Conservation (phyloP, 2,329 filamentous ascomycete species). For the Xylaria sp. region DNA sequence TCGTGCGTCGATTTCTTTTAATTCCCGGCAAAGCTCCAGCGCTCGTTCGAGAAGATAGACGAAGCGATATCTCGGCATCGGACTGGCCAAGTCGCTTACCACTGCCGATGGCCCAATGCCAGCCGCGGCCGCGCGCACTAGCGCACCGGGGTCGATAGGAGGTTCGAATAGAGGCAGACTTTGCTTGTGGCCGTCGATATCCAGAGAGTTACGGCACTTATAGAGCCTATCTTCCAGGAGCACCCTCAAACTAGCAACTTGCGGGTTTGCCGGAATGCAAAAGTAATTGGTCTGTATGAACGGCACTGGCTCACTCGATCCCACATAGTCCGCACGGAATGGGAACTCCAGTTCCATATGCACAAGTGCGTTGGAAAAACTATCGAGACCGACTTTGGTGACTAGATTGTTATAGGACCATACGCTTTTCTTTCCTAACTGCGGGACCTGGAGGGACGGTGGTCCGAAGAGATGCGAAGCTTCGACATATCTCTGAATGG, state of each 20-base stretch:
- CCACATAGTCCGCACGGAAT: slow-evolving; percentile 2
- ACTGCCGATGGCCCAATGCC: slow-evolving; percentile 14
- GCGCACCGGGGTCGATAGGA: slow-evolving; percentile 8
- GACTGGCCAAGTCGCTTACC: not conserved
- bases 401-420: slow-evolving; percentile 12
- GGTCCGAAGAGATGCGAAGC: slow-evolving; percentile 25
- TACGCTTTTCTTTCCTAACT: not conserved
- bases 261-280: slow-evolving; percentile 18
- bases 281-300: slow-evolving; percentile 11
- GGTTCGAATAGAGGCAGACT: slow-evolving; percentile 13
- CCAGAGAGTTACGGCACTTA: slow-evolving; percentile 16
- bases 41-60: slow-evolving; percentile 5
- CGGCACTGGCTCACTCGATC: not conserved
- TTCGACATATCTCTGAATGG: slow-evolving; percentile 24
- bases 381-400: not conserved
- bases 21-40: not conserved
- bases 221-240: slow-evolving; percentile 16
- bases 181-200: slow-evolving; percentile 17
- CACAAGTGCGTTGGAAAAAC: slow-evolving; percentile 13
- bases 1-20: not conserved
- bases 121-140: not conserved
- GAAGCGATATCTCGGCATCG: slow-evolving; percentile 20
- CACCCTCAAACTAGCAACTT: not conserved
- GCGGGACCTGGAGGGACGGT: not conserved
- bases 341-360: slow-evolving; percentile 21